Conservation (phyloP, 2,329 filamentous ascomycete species). For the Penicillium brasilianum region DNA sequence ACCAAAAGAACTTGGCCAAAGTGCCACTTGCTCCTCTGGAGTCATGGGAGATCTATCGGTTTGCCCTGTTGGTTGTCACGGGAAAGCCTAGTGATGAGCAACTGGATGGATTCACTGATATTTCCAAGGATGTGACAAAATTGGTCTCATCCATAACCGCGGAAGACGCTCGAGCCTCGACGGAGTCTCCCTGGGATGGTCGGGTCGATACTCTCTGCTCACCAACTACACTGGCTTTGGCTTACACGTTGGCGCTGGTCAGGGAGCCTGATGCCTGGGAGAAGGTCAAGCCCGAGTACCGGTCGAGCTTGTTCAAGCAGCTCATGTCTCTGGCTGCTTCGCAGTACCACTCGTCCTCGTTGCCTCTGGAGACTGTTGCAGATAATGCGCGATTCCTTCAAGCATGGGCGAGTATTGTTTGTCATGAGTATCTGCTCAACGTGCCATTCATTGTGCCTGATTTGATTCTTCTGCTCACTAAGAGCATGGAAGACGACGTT, state of each 20-base stretch:
- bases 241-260: conserved; percentile 42
- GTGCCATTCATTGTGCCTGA: conserved; percentile 41
- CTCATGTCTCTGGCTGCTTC: conserved; percentile 40
- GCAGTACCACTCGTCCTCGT: conserved; percentile 33
- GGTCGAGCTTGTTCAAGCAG: conserved; percentile 40
- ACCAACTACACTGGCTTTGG: conserved; percentile 38
- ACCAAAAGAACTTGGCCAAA: conserved; percentile 35
- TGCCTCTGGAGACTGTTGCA: conserved; percentile 34
- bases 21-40: conserved; percentile 38
- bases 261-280: conserved; percentile 38
- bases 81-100: conserved; percentile 26
- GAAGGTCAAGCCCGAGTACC: conserved; percentile 36
- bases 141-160: conserved; percentile 33
- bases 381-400: conserved; percentile 41
- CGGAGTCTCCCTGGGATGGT: conserved; percentile 44
- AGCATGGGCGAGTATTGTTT: conserved; percentile 45
- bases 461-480: conserved; percentile 40
- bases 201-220: conserved; percentile 43
- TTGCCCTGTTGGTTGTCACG: conserved; percentile 37
- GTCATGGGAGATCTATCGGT: conserved; percentile 45
- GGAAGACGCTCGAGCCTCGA: conserved; percentile 33
- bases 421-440: conserved; percentile 47
- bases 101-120: conserved; percentile 31
- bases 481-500: conserved; percentile 38
- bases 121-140: conserved; percentile 33